Base-by-base conservation (phyloP, 1,284 basidiomycete genomes). In the Neotropicomus parvogracilis region DNA sequence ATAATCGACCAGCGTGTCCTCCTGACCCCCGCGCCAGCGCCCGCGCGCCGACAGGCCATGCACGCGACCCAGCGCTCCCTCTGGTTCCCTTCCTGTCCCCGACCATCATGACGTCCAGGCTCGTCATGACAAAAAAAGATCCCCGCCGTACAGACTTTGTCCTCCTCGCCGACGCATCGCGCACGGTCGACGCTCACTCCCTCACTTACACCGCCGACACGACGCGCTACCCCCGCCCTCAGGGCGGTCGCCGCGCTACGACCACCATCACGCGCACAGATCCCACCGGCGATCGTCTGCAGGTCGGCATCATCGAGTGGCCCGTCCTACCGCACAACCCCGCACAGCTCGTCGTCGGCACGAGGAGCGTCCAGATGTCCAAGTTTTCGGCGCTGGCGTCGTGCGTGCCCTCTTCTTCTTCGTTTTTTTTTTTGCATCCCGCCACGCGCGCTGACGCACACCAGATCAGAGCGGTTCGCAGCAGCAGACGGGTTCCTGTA, bases 261-360 rank as follows among this genome's bases (percentile, higher is more conserved):
- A 65, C 66, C 5, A 61, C 62, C 14, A 20, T 67, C 42, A 63
- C 53, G 1, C 54, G 63, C 21, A 57, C 35, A 0, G 62, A 55
- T 14, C 21, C 32, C 8, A 11, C 42, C 0, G 63, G 63, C 3
- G 58, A 66, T 13, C 28, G 48, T 0, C 24, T 61, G 6, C 64
- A 65, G 19, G 62, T 66, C 21, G 63, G 63, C 17, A 32, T 63
- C 29, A 63, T 68, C 44, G 63, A 68, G 20, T 65, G 66, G 63
- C 63, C 61, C 1, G 44, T 35, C 2, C 49, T 41, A 2, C 19
- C 16, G 0, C 32, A 36, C 10, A 52, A 48, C 10, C 44, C 27
- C 11, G 44, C 46, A 0, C 49, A 50, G 16, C 49, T 68, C 38
- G 33, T 66, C 44, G 46, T 68, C 2, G 63, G 65, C 24, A 65